A percentile compares a stretch with the other conserved stretches of the same genome.
Evolutionary conservation across 257 asterid genomes (phyloP).

Genomic region (Mitragyna speciosa): DNA sequence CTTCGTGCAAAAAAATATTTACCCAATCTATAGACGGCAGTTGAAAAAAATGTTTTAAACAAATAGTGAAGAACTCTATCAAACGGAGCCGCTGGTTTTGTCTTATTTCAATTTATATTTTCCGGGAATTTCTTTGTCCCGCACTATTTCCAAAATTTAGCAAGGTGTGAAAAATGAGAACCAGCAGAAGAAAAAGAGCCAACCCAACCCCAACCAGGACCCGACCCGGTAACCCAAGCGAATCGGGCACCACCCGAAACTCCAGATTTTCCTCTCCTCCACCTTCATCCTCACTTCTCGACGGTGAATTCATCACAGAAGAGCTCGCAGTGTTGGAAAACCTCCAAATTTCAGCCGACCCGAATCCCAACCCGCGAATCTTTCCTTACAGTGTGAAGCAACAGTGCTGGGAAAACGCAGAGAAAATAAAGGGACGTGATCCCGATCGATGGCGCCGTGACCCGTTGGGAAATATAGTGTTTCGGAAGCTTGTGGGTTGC

Average conservation of each 20-base stretch:
- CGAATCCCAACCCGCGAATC: slow-evolving; percentile 65
- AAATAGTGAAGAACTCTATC: no score
- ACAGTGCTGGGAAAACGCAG: slow-evolving; percentile 94
- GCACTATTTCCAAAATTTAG: neutral
- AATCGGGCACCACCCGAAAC: slow-evolving; percentile 14
- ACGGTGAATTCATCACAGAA: slow-evolving; percentile 45
- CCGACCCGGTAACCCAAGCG: slow-evolving; percentile 34
- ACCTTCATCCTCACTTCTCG: slow-evolving; percentile 45
- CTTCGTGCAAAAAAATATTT: no score
- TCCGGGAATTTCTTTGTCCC: no score
- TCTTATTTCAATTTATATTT: no score
- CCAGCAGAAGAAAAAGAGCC: slow-evolving; percentile 15
- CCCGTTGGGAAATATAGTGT: slow-evolving; percentile 64
- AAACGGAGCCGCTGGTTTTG: no score
- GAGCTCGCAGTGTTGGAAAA: slow-evolving; percentile 47
- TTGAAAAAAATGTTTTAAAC: no score
- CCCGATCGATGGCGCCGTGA: slow-evolving; percentile 96
- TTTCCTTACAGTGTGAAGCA: slow-evolving; percentile 83
- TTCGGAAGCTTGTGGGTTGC: slow-evolving; percentile 95
- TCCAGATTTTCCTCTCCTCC: slow-evolving; percentile 41
- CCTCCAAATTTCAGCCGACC: slow-evolving; percentile 44
- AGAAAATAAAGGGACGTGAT: slow-evolving; percentile 81
- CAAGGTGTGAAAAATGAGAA: neutral
- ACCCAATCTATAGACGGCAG: no score
- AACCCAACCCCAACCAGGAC: slow-evolving; percentile 33